Conservation (phyloP, 371 early-diverging fungal genomes). For the Massospora cicadina region DNA sequence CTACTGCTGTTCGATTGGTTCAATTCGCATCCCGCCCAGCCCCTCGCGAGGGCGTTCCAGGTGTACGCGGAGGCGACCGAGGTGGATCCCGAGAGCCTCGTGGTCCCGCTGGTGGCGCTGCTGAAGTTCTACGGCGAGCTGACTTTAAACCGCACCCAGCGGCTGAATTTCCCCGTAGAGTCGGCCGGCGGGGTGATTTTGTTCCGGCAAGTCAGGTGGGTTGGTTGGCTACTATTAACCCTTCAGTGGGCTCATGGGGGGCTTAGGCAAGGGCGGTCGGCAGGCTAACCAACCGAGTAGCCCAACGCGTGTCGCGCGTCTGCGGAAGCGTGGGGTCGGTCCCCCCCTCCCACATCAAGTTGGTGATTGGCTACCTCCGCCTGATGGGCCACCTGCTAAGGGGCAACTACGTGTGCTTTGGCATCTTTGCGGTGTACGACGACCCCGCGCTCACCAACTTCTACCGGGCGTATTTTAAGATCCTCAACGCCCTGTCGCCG, state of each 20-base stretch:
- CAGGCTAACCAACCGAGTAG: neutral
- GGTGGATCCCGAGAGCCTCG: conserved; percentile 38
- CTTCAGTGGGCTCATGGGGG: neutral
- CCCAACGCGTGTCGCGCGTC: neutral
- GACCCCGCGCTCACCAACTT: conserved; percentile 66
- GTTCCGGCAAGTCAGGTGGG: conserved; percentile 70
- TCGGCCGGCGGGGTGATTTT: conserved; percentile 75
- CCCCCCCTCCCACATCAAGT: neutral
- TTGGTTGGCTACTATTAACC: conserved; percentile 18
- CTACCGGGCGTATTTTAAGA: conserved; percentile 39
- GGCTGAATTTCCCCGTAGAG: conserved; percentile 66
- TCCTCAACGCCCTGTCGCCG: conserved; percentile 51
- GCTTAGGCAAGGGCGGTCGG: conserved; percentile 3
- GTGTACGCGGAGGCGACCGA: conserved; percentile 39
- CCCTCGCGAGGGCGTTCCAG: conserved; percentile 21
- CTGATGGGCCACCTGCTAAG: conserved; percentile 32
- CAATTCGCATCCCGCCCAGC: conserved; percentile 36
- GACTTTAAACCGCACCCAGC: conserved; percentile 56
- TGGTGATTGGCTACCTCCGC: neutral
- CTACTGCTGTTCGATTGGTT: conserved; percentile 75
- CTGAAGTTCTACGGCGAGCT: conserved; percentile 56
- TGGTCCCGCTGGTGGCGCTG: neutral
- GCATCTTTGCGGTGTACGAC: conserved; percentile 77
- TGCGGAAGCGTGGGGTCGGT: conserved; percentile 12
- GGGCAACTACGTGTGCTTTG: conserved; percentile 79